Evolutionary conservation across 2,329 filamentous ascomycete species (phyloP).

Genomic region (Ascochyta fabae): DNA sequence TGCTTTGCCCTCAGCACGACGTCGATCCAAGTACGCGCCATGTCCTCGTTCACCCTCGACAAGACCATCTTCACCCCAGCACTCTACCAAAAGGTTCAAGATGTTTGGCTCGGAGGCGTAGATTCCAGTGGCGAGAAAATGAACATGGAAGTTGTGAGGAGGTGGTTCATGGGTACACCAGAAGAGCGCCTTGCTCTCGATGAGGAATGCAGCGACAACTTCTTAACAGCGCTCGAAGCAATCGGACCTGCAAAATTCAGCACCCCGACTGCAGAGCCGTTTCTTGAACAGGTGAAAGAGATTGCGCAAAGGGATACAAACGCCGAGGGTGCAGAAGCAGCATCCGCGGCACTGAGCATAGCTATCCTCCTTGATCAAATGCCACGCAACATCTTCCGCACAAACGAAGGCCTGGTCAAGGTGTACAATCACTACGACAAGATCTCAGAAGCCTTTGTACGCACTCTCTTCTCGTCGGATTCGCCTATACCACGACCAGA

Average conservation of each 20-base stretch:
- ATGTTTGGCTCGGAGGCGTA: conserved; percentile 50
- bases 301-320: conserved; percentile 21
- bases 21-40: conserved; percentile 25
- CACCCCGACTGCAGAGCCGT: conserved; percentile 46
- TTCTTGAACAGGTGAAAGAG: conserved; percentile 43
- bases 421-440: conserved; percentile 65
- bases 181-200: conserved; percentile 49
- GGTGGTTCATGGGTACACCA: conserved; percentile 48
- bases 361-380: conserved; percentile 68
- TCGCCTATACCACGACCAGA: conserved; percentile 35
- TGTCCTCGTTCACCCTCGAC: conserved; percentile 47
- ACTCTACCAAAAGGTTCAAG: conserved; percentile 46
- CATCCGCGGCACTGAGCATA: conserved; percentile 56
- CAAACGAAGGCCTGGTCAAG: conserved; percentile 49
- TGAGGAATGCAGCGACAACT: conserved; percentile 40
- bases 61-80: conserved; percentile 49
- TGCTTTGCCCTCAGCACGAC: conserved; percentile 8
- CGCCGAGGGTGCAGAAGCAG: conserved; percentile 33
- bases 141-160: conserved; percentile 32
- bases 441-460: conserved; percentile 56
- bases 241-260: conserved; percentile 45
- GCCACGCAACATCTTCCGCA: conserved; percentile 67
- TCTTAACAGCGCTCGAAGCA: conserved; percentile 45
- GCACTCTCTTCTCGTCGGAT: conserved; percentile 41
- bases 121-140: conserved; percentile 33